Base-by-base conservation (phyloP, 73 alveolate genomes). In the Paramecium sonneborni region DNA sequence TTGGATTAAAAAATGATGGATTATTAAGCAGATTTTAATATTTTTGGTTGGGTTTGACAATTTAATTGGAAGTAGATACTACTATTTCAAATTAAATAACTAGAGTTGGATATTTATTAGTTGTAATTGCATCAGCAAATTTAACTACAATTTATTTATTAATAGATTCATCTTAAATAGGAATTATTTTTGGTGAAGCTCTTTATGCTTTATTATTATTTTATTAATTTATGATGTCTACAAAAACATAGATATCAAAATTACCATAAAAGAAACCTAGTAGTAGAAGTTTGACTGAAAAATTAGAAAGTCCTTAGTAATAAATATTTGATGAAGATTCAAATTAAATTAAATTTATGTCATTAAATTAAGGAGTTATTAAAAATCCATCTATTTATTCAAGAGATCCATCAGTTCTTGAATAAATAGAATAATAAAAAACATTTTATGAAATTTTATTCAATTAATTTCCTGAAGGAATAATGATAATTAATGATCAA, bases 381-480 rank as follows among this genome's bases (percentile, higher is more conserved):
- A 74, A 35, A 74, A 74, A 35, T 8, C 15, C 87, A 4, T 35
- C 38, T 14, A 1, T 35, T 6, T 32, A 74, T 21, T 35, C 67
- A 0, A 74, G n/a, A 18, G 39, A 32, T 32, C 46, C 32, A 14
- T 32, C 68, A 14, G 23, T 21, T 35, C 39, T 21, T 15, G 58
- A 74, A 32, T n/a, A 74, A 1, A 35, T 35, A 2, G 57, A 74
- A 21, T 38, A 30, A 18, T 4, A 74, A 38, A 74, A 35, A 32
- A 74, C 39, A 0, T 74, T 74, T 74, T 74, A 74, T 74, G 58
- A 35, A n/a, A 74, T 35, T 30, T 38, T 74, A 21, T 74, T 74
- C 28, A 74, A 74, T 74, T 34, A 74, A 34, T 74, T 74, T 35
- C 87, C 87, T 30, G 87, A 74, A n/a, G 87, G 87, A 18, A 74